phyloP scores from a whole-genome alignment of 2,329 filamentous ascomycete genomes.

The Grosmannia serpens region DNA sequence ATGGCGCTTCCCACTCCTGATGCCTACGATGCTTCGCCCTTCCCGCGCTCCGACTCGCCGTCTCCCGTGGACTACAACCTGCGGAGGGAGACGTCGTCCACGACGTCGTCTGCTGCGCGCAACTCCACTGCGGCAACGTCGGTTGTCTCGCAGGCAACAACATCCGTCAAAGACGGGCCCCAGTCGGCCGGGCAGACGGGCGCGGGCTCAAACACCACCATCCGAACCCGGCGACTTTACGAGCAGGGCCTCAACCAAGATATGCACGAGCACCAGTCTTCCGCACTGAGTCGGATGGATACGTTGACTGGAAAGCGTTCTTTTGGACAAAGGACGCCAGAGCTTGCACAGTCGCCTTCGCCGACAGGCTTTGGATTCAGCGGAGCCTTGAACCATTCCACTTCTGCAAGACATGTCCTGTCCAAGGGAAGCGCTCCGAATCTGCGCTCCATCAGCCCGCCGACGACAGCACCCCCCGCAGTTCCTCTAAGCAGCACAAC shows the following conservation, averaged over 20 bases:
- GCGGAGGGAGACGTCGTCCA: constrained; percentile 79
- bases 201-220: constrained; percentile 29
- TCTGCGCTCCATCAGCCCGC: constrained; percentile 46
- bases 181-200: not conserved
- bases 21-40: constrained; percentile 22
- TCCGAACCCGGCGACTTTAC: constrained; percentile 66
- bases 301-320: constrained; percentile 57
- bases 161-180: constrained; percentile 35
- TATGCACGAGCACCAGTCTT: constrained; percentile 67
- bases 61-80: constrained; percentile 54
- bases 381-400: constrained; percentile 23
- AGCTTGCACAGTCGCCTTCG: constrained; percentile 32
- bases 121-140: constrained; percentile 85
- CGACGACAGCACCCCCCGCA: constrained; percentile 25
- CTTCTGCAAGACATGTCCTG: constrained; percentile 25
- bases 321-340: constrained; percentile 36
- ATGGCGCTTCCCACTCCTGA: constrained; percentile 15
- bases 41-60: constrained; percentile 40
- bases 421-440: constrained; percentile 57
- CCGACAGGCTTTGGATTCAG: constrained; percentile 32
- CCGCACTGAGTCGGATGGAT: constrained; percentile 68
- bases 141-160: constrained; percentile 57
- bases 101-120: constrained; percentile 60
- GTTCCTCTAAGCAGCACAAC: constrained; percentile 16
- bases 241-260: constrained; percentile 73